Evolutionary conservation across 2,329 filamentous ascomycete species (phyloP).

Genomic region (Penicillium sp.): DNA sequence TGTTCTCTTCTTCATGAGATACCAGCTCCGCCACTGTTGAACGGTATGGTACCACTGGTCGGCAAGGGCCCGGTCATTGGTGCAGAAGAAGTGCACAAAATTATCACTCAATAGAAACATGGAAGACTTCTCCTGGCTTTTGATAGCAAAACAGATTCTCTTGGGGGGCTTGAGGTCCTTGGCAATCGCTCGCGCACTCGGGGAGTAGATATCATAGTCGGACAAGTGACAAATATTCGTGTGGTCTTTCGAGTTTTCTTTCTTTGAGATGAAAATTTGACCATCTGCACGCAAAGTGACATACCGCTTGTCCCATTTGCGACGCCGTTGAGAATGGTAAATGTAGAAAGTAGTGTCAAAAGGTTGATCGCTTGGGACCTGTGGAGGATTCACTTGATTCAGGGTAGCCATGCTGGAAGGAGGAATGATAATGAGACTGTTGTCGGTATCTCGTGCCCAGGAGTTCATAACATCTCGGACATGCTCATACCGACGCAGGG

Average conservation of each 20-base stretch:
- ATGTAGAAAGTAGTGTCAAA: conserved; percentile 68
- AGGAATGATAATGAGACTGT: conserved; percentile 68
- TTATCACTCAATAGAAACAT: conserved; percentile 81
- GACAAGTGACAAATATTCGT: conserved; percentile 77
- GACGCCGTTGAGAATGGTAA: conserved; percentile 76
- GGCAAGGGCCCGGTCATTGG: conserved; percentile 68
- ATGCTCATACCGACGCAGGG: conserved; percentile 80
- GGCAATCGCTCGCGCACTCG: conserved; percentile 65
- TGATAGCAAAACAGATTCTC: conserved; percentile 81
- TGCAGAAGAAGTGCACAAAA: conserved; percentile 90
- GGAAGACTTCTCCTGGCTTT: conserved; percentile 84
- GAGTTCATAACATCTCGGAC: conserved; percentile 88
- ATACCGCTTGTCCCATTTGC: conserved; percentile 86
- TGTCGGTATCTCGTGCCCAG: conserved; percentile 81
- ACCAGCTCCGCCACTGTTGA: conserved; percentile 89
- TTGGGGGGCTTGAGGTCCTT: conserved; percentile 81
- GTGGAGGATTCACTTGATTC: conserved; percentile 59
- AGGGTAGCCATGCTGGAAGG: conserved; percentile 53
- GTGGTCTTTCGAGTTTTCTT: conserved; percentile 66
- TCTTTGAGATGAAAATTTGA: conserved; percentile 71
- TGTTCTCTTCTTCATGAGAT: conserved; percentile 69
- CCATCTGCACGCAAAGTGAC: conserved; percentile 73
- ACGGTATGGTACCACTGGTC: conserved; percentile 69
- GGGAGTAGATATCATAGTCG: conserved; percentile 88
- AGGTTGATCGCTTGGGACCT: conserved; percentile 65